Conservation (phyloP, 371 early-diverging fungal species). For the Mucor indicus region DNA sequence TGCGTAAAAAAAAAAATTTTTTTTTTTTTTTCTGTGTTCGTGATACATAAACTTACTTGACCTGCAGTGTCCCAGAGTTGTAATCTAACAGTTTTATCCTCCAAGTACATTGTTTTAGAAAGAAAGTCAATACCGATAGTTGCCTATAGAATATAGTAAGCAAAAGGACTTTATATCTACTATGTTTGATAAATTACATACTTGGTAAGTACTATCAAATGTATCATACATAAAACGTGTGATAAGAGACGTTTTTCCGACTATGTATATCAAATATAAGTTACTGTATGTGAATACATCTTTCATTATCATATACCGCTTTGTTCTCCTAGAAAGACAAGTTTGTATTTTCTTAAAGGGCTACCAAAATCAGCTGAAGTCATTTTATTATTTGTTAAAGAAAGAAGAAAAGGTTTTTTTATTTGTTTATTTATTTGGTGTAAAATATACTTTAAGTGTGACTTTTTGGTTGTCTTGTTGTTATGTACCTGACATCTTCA, state of each 20-base stretch:
- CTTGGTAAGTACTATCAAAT: conserved; percentile 95
- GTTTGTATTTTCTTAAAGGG: conserved; percentile 81
- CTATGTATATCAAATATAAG: conserved; percentile 30
- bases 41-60: conserved; percentile 63
- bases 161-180: background rate
- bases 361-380: conserved; percentile 35
- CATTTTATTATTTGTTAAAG: conserved; percentile 1
- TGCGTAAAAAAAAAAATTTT: background rate
- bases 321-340: conserved; percentile 93
- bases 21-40: conserved; percentile 1
- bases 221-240: conserved; percentile 98
- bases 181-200: conserved; percentile 17
- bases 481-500: too few species aligned
- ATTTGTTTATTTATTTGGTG: too few species aligned
- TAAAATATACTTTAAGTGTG: too few species aligned
- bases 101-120: conserved; percentile 98
- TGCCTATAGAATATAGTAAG: conserved; percentile 60
- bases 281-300: background rate
- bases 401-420: background rate
- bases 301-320: conserved; percentile 65
- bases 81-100: conserved; percentile 94
- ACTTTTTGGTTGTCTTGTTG: too few species aligned
- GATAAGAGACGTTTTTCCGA: conserved; percentile 98
- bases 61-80: conserved; percentile 99
- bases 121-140: conserved; percentile 99